Evolutionary conservation across 192 early-diverging fungal genomes (phyloP).

Genomic region (Pecoramyces ruminantium): DNA sequence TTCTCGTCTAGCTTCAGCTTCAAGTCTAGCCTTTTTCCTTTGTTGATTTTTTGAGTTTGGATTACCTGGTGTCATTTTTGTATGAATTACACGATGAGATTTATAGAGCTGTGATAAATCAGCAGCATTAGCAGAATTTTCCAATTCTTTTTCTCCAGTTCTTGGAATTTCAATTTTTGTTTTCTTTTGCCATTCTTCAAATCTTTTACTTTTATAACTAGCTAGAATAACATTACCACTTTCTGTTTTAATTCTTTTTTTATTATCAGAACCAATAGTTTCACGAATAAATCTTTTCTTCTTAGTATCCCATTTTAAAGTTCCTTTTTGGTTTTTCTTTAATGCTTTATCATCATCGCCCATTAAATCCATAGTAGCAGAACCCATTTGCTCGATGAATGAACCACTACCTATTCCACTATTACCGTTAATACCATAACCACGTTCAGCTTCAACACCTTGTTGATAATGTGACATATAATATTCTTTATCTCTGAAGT

Average conservation of each 20-base stretch:
- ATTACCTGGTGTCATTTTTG: neutral
- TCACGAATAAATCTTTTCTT: conserved; percentile 82
- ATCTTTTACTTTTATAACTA: conserved; percentile 69
- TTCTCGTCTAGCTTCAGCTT: neutral
- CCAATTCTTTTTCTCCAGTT: conserved; percentile 70
- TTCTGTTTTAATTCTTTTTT: conserved; percentile 84
- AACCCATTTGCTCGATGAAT: conserved; percentile 66
- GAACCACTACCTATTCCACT: conserved; percentile 15
- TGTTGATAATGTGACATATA: conserved; percentile 76
- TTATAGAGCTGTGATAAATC: conserved; percentile 11
- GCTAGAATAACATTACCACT: conserved; percentile 78
- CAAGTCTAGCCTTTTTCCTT: neutral
- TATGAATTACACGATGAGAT: neutral
- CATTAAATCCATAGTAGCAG: conserved; percentile 54
- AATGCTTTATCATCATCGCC: conserved; percentile 61
- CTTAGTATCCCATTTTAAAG: conserved; percentile 75
- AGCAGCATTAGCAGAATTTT: conserved; percentile 10
- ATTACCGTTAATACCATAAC: conserved; percentile 28
- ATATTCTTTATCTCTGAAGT: conserved; percentile 60
- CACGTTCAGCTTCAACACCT: conserved; percentile 76
- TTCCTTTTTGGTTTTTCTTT: conserved; percentile 30
- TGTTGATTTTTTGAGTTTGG: neutral
- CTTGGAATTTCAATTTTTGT: conserved; percentile 64
- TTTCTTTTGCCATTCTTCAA: conserved; percentile 82
- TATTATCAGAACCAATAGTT: conserved; percentile 85